These are phyloP conservation scores for Fusarium domesticum DNA, from an alignment of 2,329 filamentous ascomycete genomes.

Conservation along the genomic window DNA sequence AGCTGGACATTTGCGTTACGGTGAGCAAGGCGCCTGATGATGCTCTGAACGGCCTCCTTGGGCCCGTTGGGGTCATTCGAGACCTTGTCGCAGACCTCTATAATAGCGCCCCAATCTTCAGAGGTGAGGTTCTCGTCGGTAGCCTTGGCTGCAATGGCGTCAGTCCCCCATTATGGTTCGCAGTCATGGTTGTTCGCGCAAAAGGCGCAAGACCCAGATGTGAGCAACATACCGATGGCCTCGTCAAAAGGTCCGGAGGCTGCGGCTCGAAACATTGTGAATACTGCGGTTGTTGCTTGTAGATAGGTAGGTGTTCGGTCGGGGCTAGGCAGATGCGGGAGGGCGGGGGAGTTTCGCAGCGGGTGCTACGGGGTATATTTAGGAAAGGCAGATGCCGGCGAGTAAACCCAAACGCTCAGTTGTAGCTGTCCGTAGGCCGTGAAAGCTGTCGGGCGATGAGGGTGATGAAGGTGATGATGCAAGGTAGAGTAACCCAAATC, in stretches of 20 bases:
- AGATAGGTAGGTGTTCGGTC: conserved; percentile 8
- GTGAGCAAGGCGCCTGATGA: conserved; percentile 90
- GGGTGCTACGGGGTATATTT: too few species aligned
- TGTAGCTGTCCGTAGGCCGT: too few species aligned
- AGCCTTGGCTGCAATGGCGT: conserved; percentile 56
- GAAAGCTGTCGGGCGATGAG: background rate
- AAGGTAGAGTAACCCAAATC: background rate
- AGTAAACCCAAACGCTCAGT: too few species aligned
- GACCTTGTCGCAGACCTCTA: conserved; percentile 62
- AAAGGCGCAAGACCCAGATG: background rate
- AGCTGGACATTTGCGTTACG: conserved; percentile 95
- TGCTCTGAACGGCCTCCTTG: conserved; percentile 81
- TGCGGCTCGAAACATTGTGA: conserved; percentile 57
- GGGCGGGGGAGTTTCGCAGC: too few species aligned
- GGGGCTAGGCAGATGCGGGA: conserved; percentile 3
- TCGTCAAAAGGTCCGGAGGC: conserved; percentile 58
- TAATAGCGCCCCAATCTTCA: conserved; percentile 66
- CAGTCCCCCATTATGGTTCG: conserved; percentile 9
- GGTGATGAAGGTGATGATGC: background rate
- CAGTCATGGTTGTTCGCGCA: background rate
- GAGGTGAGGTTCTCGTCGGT: conserved; percentile 97
- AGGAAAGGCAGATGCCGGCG: too few species aligned
- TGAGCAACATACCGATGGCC: conserved; percentile 52
- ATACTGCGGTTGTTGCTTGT: conserved; percentile 17
- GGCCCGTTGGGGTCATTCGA: conserved; percentile 55